Conservation (phyloP, 352 stramenopile species). For the Pythium monospermum region DNA sequence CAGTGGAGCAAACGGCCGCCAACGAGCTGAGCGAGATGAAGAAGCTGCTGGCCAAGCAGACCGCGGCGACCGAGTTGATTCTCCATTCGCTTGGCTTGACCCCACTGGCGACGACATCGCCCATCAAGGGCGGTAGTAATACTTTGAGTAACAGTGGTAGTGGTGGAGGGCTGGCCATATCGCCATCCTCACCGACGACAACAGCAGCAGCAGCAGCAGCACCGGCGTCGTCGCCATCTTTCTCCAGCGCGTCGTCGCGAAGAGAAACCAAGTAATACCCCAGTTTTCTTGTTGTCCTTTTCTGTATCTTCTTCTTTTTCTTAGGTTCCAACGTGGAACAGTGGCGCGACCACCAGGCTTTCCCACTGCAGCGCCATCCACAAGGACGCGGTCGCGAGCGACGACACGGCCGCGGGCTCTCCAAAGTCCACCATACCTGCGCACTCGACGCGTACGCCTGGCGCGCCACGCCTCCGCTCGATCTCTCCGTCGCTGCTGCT, state of each 20-base stretch:
- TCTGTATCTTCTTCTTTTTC: background rate
- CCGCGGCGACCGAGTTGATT: slow-evolving; percentile 42
- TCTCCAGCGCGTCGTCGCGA: slow-evolving; percentile 2
- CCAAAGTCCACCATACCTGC: slow-evolving; percentile 55
- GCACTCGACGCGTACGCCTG: slow-evolving; percentile 50
- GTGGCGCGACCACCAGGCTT: slow-evolving; percentile 47
- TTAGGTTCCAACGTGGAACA: slow-evolving; percentile 36
- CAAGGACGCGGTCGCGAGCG: slow-evolving; percentile 55
- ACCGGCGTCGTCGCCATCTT: background rate
- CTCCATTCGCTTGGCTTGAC: slow-evolving; percentile 44
- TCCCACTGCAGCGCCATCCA: slow-evolving; percentile 64
- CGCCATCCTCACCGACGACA: background rate
- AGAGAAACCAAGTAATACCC: slow-evolving; percentile 16
- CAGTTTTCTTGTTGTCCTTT: slow-evolving; percentile 8
- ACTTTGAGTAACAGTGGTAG: background rate
- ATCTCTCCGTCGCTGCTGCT: slow-evolving; percentile 21
- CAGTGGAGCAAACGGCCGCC: slow-evolving; percentile 34
- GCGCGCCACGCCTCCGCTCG: slow-evolving; percentile 8
- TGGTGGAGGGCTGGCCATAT: too few relatives aligned
- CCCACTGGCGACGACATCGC: too few relatives aligned
- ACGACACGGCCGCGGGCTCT: slow-evolving; percentile 35
- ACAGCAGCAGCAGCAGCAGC: background rate
- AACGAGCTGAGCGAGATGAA: slow-evolving; percentile 44
- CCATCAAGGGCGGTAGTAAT: too few relatives aligned
- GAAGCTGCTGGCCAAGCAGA: slow-evolving; percentile 36